phyloP scores from a whole-genome alignment of 129 eudicot species.

The Artemisia argyi region DNA sequence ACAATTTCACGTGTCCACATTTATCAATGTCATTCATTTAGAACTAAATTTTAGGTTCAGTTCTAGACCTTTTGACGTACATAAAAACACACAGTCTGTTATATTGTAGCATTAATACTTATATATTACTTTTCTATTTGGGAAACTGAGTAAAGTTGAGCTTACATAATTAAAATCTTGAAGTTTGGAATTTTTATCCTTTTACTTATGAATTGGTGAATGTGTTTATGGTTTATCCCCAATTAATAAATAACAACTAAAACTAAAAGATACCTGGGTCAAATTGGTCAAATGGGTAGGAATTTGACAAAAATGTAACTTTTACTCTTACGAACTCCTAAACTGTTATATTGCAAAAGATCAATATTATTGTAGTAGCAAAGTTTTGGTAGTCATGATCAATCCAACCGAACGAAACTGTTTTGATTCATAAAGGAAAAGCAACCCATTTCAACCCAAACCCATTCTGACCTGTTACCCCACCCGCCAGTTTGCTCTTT shows the following conservation, averaged over 20 bases:
- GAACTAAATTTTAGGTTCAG: neutral
- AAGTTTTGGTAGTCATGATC: neutral
- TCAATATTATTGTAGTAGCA: neutral
- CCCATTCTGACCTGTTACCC: neutral
- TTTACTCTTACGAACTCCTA: neutral
- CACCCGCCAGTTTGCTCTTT: neutral
- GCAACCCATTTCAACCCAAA: neutral
- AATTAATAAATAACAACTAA: too few species aligned
- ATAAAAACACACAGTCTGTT: conserved; percentile 6
- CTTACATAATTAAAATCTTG: neutral
- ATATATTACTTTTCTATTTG: neutral
- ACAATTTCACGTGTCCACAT: too few species aligned
- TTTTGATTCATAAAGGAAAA: neutral
- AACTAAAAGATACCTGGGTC: neutral
- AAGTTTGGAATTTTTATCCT: neutral
- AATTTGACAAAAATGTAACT: neutral
- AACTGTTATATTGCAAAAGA: neutral
- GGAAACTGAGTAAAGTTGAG: conserved; percentile 1
- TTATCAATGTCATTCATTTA: too few species aligned
- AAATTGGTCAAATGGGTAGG: neutral
- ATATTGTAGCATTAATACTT: neutral
- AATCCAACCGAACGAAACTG: neutral
- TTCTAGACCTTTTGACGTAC: conserved; percentile 14
- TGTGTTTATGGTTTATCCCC: neutral
- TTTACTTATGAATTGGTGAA: neutral